phyloP scores from a whole-genome alignment of 2,329 filamentous ascomycete genomes.

The Fusarium zealandicum region DNA sequence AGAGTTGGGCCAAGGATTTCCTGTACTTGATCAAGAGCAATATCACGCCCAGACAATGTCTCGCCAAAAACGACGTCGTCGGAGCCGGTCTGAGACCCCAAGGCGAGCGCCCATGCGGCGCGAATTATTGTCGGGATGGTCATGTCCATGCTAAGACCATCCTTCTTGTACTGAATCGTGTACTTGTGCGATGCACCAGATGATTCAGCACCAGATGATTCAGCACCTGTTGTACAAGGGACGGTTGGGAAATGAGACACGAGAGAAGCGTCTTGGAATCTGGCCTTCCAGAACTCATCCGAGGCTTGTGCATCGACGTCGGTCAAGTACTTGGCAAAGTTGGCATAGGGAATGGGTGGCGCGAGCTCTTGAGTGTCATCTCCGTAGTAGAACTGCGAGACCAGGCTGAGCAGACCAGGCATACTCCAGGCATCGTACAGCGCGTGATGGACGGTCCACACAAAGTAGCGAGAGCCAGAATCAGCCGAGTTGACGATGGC shows the following conservation, averaged over 20 bases:
- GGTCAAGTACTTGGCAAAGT: conserved; percentile 26
- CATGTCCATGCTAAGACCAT: conserved; percentile 1
- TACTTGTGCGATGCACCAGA: neutral
- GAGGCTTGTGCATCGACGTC: conserved; percentile 9
- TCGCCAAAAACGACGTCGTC: conserved; percentile 30
- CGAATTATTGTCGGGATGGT: conserved; percentile 20
- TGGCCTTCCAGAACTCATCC: conserved; percentile 21
- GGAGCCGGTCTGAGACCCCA: conserved; percentile 14
- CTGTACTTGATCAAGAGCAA: conserved; percentile 12
- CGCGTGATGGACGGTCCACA: conserved; percentile 33
- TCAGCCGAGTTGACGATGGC: neutral
- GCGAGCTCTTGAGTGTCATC: neutral
- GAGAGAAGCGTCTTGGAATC: neutral
- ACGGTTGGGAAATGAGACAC: conserved; percentile 21
- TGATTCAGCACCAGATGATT: neutral
- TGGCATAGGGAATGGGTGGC: conserved; percentile 5
- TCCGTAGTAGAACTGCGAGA: conserved; percentile 11
- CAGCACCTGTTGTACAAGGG: neutral
- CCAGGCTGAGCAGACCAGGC: conserved; percentile 20
- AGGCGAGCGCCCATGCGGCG: conserved; percentile 27
- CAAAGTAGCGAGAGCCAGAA: conserved; percentile 11
- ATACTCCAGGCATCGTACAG: conserved; percentile 38
- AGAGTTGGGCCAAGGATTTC: conserved; percentile 28
- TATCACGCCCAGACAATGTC: conserved; percentile 26
- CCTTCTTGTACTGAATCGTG: neutral